Evolutionary conservation across 306 rosid genomes (phyloP).

Genomic region (Cucurbita pepo): DNA sequence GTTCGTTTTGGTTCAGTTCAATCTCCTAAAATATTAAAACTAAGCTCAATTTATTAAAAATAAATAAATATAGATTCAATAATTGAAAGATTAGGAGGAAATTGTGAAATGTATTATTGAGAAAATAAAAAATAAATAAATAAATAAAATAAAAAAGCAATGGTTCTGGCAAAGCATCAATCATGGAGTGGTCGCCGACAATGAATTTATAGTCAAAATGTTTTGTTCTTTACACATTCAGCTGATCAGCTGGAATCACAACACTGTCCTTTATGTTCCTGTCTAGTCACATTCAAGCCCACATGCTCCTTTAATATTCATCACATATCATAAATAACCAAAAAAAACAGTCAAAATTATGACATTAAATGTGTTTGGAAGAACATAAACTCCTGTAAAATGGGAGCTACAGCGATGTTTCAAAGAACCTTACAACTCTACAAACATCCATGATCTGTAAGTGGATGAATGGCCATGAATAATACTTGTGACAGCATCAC

Average conservation of each 20-base stretch:
- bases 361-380: no score
- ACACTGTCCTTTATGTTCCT: background rate
- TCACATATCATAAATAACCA: background rate
- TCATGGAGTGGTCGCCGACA: background rate
- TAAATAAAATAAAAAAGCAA: background rate
- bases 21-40: no score
- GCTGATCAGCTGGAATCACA: background rate
- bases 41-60: no score
- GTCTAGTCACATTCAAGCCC: background rate
- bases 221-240: background rate
- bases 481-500: background rate
- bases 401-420: no score
- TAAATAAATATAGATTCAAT: background rate
- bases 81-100: background rate
- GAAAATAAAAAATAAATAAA: background rate
- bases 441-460: no score
- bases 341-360: no score
- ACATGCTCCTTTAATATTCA: background rate
- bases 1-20: no score
- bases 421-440: no score
- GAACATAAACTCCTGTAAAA: no score
- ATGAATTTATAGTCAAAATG: background rate
- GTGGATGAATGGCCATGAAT: background rate
- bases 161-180: background rate
- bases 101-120: no score